Conservation (phyloP, 2,329 filamentous ascomycete species). For the Ascocoryne sarcoides region DNA sequence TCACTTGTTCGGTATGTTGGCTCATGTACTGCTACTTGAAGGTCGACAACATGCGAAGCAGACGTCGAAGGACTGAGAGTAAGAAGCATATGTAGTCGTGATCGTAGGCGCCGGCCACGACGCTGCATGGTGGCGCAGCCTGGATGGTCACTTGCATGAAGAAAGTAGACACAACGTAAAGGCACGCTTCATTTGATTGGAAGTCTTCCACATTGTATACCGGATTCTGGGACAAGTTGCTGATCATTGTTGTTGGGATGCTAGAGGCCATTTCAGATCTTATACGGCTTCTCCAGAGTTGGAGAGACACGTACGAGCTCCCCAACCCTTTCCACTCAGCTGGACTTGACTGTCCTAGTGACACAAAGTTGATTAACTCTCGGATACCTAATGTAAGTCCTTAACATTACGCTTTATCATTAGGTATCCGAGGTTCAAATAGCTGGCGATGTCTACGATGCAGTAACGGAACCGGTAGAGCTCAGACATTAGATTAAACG, state of each 20-base stretch:
- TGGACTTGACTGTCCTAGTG: no score
- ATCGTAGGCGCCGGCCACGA: constrained; percentile 13
- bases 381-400: no score
- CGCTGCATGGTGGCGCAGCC: constrained; percentile 13
- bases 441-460: no score
- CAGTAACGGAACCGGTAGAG: no score
- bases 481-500: no score
- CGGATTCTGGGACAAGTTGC: constrained; percentile 10
- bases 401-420: no score
- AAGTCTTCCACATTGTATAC: constrained; percentile 10
- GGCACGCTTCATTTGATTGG: constrained; percentile 14
- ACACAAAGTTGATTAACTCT: no score
- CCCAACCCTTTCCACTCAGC: no score
- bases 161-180: constrained; percentile 15
- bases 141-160: constrained; percentile 13
- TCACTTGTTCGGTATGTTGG: constrained; percentile 9
- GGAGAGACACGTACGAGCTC: no score
- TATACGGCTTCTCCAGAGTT: constrained; percentile 11
- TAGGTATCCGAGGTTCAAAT: no score
- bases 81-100: constrained; percentile 12
- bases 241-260: constrained; percentile 7
- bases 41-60: constrained; percentile 9
- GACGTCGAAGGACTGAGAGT: constrained; percentile 12
- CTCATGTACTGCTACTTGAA: constrained; percentile 13
- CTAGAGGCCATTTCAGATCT: no score